Evolutionary conservation across 2,329 filamentous ascomycete genomes (phyloP).

Genomic region (Massarina eburnea): DNA sequence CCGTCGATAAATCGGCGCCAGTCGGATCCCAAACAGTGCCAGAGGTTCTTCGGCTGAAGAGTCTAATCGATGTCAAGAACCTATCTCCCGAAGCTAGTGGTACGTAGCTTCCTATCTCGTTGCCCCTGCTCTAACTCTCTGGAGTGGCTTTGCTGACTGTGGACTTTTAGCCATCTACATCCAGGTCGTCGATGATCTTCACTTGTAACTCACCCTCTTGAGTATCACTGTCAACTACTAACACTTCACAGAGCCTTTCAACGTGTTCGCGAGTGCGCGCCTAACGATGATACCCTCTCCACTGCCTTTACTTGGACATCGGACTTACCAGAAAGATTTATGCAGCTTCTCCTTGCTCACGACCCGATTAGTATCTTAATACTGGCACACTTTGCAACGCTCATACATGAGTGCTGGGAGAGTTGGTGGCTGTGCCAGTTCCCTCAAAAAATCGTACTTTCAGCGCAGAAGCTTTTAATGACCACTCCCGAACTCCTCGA

Average conservation of each 20-base stretch:
- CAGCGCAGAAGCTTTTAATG: slow-evolving; percentile 23
- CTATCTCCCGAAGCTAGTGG: slow-evolving; percentile 13
- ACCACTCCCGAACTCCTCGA: slow-evolving; percentile 27
- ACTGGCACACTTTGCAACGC: slow-evolving; percentile 28
- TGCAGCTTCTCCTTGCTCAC: slow-evolving; percentile 25
- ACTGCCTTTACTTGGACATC: slow-evolving; percentile 31
- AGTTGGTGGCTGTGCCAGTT: slow-evolving; percentile 34
- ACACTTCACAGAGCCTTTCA: slow-evolving; percentile 10
- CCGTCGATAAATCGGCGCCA: slow-evolving; percentile 17
- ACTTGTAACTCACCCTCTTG: slow-evolving; percentile 8
- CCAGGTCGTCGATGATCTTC: slow-evolving; percentile 25
- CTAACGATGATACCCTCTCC: slow-evolving; percentile 23
- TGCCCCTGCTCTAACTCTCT: too few species aligned
- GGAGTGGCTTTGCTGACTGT: too few species aligned
- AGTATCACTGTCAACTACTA: neutral
- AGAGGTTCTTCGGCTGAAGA: slow-evolving; percentile 25
- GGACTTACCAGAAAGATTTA: slow-evolving; percentile 21
- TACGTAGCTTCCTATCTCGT: too few species aligned
- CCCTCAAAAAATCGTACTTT: slow-evolving; percentile 29
- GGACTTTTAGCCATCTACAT: too few species aligned
- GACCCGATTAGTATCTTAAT: slow-evolving; percentile 33
- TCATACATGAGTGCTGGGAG: slow-evolving; percentile 22
- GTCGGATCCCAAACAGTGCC: slow-evolving; percentile 16
- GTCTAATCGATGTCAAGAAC: slow-evolving; percentile 24
- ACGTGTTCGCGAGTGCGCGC: slow-evolving; percentile 17